Evolutionary conservation across 345 rosid species (phyloP).

Genomic region (Eucalyptus pauciflora): DNA sequence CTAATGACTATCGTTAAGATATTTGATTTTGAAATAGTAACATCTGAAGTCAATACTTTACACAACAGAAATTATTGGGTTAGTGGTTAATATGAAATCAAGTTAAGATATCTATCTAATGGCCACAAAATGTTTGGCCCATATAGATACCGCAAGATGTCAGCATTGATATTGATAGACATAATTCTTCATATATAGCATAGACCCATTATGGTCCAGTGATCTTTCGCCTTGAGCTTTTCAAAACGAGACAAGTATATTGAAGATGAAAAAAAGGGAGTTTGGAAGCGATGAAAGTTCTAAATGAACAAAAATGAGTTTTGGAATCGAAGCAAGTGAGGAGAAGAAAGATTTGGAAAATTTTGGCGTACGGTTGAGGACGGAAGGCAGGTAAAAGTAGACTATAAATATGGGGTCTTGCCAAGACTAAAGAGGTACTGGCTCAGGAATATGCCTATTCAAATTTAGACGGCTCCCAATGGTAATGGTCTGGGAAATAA

Average conservation of each 20-base stretch:
- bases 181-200: background rate
- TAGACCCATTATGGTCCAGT: background rate
- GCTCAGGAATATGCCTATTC: background rate
- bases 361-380: background rate
- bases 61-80: background rate
- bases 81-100: background rate
- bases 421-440: background rate
- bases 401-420: background rate
- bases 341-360: background rate
- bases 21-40: background rate
- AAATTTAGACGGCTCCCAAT: background rate
- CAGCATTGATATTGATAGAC: background rate
- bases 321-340: background rate
- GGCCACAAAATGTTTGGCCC: background rate
- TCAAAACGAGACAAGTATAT: background rate
- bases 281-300: background rate
- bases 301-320: background rate
- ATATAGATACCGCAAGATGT: background rate
- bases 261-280: background rate
- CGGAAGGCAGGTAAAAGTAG: background rate
- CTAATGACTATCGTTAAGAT: background rate
- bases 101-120: background rate
- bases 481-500: background rate
- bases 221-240: background rate
- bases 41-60: background rate